Conservation (phyloP, 2,329 filamentous ascomycete species). For the Trichoderma sp. region DNA sequence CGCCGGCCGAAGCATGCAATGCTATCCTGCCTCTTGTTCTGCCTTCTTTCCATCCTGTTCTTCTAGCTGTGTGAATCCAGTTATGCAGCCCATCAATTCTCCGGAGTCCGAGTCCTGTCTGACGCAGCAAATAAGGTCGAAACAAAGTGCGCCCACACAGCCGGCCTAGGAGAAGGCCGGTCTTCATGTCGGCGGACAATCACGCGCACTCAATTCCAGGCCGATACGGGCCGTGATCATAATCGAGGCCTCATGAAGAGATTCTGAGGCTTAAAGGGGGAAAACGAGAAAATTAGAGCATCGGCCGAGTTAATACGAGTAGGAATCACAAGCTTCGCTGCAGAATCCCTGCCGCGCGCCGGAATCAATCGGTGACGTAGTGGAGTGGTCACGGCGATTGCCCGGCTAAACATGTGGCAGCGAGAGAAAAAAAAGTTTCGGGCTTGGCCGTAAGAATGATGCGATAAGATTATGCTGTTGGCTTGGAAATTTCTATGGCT, state of each 20-base stretch:
- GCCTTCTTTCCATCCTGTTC: slow-evolving; percentile 30
- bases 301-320: neutral
- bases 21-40: slow-evolving; percentile 30
- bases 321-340: slow-evolving; percentile 13
- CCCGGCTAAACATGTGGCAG: slow-evolving; percentile 32
- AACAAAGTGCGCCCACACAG: slow-evolving; percentile 44
- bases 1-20: slow-evolving; percentile 45
- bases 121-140: slow-evolving; percentile 30
- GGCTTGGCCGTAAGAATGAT: neutral
- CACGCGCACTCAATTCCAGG: slow-evolving; percentile 6
- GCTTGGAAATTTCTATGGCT: slow-evolving; percentile 21
- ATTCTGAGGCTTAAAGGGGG: neutral
- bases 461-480: slow-evolving; percentile 23
- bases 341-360: slow-evolving; percentile 1
- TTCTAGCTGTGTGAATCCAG: slow-evolving; percentile 30
- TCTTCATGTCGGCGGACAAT: slow-evolving; percentile 47
- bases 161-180: slow-evolving; percentile 45
- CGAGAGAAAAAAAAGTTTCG: slow-evolving; percentile 15
- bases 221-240: neutral
- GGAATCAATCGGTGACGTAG: slow-evolving; percentile 27
- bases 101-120: slow-evolving; percentile 24
- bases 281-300: neutral
- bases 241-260: neutral
- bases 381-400: slow-evolving; percentile 27
- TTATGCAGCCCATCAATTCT: slow-evolving; percentile 29